A percentile compares a stretch with the other conserved stretches of the same genome.
phyloP scores from a whole-genome alignment of 805 yeast genomes.

The Cyberlindnera maclurae region DNA sequence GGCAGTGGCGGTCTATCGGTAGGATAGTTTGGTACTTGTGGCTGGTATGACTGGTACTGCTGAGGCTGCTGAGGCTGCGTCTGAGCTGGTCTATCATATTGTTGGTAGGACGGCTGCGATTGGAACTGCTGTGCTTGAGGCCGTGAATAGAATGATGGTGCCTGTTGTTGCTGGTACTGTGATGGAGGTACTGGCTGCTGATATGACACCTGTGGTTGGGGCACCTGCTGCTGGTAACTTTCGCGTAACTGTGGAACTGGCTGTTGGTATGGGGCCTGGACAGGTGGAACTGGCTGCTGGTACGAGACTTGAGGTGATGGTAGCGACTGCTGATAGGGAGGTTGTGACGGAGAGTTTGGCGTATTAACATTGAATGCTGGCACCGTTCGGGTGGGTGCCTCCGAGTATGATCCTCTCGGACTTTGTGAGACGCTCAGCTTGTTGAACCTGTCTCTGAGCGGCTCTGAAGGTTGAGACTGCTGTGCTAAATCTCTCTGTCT shows the following conservation, averaged over 20 bases:
- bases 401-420: constrained; percentile 15
- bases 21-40: constrained; percentile 5
- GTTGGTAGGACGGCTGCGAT: constrained; percentile 2
- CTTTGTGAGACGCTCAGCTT: constrained; percentile 15
- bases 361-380: constrained; percentile 1
- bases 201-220: constrained; percentile 5
- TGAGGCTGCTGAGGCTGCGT: constrained; percentile 15
- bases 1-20: constrained; percentile 4
- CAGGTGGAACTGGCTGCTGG: constrained; percentile 2
- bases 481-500: constrained; percentile 13
- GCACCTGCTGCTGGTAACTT: constrained; percentile 8
- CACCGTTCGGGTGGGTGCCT: constrained; percentile 2
- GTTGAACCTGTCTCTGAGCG: constrained; percentile 17
- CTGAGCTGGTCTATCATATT: constrained; percentile 1
- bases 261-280: constrained; percentile 13
- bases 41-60: constrained; percentile 7
- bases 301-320: constrained; percentile 6
- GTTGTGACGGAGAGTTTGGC: constrained; percentile 4
- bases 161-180: constrained; percentile 13
- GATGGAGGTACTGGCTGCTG: constrained; percentile 1
- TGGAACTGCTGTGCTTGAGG: not conserved
- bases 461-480: constrained; percentile 6
- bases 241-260: not conserved
- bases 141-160: not conserved
- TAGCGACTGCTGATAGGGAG: constrained; percentile 13